Base-by-base conservation (phyloP, 192 early-diverging fungal genomes). In the Rhizophlyctis rosea region DNA sequence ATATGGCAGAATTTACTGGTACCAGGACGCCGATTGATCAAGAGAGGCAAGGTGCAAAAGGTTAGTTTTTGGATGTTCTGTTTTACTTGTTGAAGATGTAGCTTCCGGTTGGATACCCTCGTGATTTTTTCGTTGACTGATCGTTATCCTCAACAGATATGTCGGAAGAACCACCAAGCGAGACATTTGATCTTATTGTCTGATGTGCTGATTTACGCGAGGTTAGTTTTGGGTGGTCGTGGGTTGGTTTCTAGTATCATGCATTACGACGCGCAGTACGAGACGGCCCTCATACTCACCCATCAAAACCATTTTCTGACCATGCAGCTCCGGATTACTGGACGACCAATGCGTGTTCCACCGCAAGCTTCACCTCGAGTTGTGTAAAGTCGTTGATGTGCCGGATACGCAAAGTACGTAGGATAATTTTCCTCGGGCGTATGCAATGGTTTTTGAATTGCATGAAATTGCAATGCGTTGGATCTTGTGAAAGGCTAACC, bases 131-230 rank as follows among this genome's bases (percentile, higher is more conserved):
- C n/a, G n/a, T n/a, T n/a, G n/a, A n/a, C 24, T 54, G 52, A 54
- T 23, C 1, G 1, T 24, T 23, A 24, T 24, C 23, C 16, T 64
- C 23, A 9, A 13, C 54, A 88, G 82, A 85, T 90, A 21, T 91
- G 86, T 66, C 82, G 89, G 48, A 83, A 81, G 52, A 84, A 74
- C 67, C 81, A 89, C 68, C 91, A 93, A 68, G 68, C 72, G 27
- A 81, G 89, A 34, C 68, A 76, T 48, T 79, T 93, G 52, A 87
- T 90, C 55, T 69, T 93, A 49, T 85, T 93, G 67, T 87, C 86
- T 35, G 91, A 93, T 71, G 82, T 87, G 34, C 76, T 93, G 13
- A 72, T 93, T 33, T 89, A 87, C 76, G 82, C 87, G 4, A 68
- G 56, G 50, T 57, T 32, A 16, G 52, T 14, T 58, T 27, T 30